Evolutionary conservation across 371 early-diverging fungal genomes (phyloP), one percentile per base, ranked within the genome.

Genomic region (Phascolomyces articulosus): DNA sequence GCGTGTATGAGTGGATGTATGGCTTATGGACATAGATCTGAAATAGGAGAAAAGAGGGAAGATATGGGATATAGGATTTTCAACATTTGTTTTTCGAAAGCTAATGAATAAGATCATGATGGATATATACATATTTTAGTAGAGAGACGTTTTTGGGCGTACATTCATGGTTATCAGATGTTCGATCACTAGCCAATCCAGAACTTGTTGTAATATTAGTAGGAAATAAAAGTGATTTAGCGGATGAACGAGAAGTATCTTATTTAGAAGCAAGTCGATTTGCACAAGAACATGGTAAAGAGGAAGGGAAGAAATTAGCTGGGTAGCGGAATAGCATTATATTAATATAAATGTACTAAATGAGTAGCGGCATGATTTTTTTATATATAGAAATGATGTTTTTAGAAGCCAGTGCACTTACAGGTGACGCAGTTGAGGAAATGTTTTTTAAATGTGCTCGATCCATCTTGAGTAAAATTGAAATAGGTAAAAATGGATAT

Each of bases 201-300:
- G 85, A 87, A 62, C 84, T 85, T 38, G 85, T 88, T 31, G 80
- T 85, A 48, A 85, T 91, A 41, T 57, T 91, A 51, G 87, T 92
- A n/a, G 91, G 92, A 0, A 90, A 91, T 67, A 92, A 92, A 60
- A 78, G 74, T 34, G 91, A 91, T 69, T 75, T 84, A 44, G 63
- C 61, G 16, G 85, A 84, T 29, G 83, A 87, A 61, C 78, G 89
- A 10, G 83, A 85, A 70, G 89, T 93, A 0, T 74, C 86, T 4
- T 82, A 78, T 62, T 74, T 89, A 54, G 90, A 89, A 71, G 93
- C 87, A 28, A 84, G 84, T 69, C 82, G 82, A 16, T 91, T 90
- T 72, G 90, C 93, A 28, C 85, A 86, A 44, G 82, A 85, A 56
- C 83, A 92, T 60, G 86, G 86, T 79, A 79, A 70, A 41, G 21